Percentiles rank a stretch among this genome's conserved stretches.
Conservation (phyloP, 805 yeast genomes). For the Candida maris region DNA sequence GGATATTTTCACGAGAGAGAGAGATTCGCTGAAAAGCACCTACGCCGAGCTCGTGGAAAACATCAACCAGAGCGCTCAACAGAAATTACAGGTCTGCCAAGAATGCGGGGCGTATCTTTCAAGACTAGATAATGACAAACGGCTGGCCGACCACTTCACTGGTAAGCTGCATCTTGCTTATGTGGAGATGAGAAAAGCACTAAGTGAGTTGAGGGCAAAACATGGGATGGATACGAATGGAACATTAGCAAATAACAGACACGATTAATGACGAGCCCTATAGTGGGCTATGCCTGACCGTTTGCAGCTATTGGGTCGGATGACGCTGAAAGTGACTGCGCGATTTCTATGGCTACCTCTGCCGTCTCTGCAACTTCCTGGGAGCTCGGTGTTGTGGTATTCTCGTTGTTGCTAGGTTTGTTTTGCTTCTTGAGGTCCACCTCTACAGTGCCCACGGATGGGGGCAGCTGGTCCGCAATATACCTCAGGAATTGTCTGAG, state of each 20-base stretch:
- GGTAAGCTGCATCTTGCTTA: conserved; percentile 87
- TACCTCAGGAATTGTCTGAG: conserved; percentile 18
- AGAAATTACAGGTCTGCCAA: conserved; percentile 84
- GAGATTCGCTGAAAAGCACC: conserved; percentile 51
- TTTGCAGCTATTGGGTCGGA: background rate
- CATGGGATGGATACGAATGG: conserved; percentile 4
- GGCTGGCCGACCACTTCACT: conserved; percentile 84
- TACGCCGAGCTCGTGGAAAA: conserved; percentile 63
- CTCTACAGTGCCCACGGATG: conserved; percentile 31
- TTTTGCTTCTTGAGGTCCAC: conserved; percentile 7
- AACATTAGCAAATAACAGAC: background rate
- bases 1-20: conserved; percentile 41
- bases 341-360: conserved; percentile 3
- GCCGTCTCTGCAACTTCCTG: background rate
- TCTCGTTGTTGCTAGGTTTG: background rate
- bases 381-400: background rate
- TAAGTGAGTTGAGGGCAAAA: conserved; percentile 36
- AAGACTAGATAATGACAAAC: conserved; percentile 78
- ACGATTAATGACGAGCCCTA: too few species aligned
- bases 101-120: conserved; percentile 88
- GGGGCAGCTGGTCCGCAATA: conserved; percentile 32
- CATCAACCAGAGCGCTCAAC: conserved; percentile 82
- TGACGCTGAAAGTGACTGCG: background rate
- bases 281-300: too few species aligned
- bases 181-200: conserved; percentile 64